phyloP scores from a whole-genome alignment of 108 stramenopile genomes.

The Skeletonema grethae region DNA sequence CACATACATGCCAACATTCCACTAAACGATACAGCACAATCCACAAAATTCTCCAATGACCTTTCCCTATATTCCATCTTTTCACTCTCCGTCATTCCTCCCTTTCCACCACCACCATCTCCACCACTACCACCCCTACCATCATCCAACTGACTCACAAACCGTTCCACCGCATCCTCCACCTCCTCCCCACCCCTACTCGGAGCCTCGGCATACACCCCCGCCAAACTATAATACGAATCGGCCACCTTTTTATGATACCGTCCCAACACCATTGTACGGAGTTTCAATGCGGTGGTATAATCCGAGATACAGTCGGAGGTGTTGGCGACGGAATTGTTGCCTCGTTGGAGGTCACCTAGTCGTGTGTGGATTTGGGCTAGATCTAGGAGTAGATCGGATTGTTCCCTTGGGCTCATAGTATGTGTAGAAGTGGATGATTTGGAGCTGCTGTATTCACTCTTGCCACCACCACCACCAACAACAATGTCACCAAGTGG shows the following conservation, averaged over 20 bases:
- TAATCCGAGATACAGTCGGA: slow-evolving; percentile 68
- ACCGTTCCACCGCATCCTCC: slow-evolving; percentile 15
- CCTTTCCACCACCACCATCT: neutral
- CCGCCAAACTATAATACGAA: slow-evolving; percentile 63
- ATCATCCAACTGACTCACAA: slow-evolving; percentile 16
- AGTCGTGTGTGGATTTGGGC: slow-evolving; percentile 77
- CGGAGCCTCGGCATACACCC: slow-evolving; percentile 55
- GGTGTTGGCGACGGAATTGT: slow-evolving; percentile 50
- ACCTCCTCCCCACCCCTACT: slow-evolving; percentile 25
- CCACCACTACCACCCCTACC: slow-evolving; percentile 4
- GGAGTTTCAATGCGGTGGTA: slow-evolving; percentile 44
- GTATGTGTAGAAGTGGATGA: neutral
- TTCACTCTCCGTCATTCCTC: slow-evolving; percentile 30
- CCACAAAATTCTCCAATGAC: slow-evolving; percentile 59
- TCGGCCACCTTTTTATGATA: slow-evolving; percentile 82
- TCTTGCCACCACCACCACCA: neutral
- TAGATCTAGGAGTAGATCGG: slow-evolving; percentile 43
- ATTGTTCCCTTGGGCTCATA: neutral
- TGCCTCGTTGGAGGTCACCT: slow-evolving; percentile 75
- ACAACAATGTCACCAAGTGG: neutral
- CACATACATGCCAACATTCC: slow-evolving; percentile 66
- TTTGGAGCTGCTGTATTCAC: neutral
- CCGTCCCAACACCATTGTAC: slow-evolving; percentile 18
- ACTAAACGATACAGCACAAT: slow-evolving; percentile 60
- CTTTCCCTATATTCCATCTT: slow-evolving; percentile 47